A percentile compares a stretch with the other conserved stretches of the same genome.
These are phyloP conservation scores for Trapa bicornis DNA, from an alignment of 345 rosid genomes.

Conservation along the genomic window DNA sequence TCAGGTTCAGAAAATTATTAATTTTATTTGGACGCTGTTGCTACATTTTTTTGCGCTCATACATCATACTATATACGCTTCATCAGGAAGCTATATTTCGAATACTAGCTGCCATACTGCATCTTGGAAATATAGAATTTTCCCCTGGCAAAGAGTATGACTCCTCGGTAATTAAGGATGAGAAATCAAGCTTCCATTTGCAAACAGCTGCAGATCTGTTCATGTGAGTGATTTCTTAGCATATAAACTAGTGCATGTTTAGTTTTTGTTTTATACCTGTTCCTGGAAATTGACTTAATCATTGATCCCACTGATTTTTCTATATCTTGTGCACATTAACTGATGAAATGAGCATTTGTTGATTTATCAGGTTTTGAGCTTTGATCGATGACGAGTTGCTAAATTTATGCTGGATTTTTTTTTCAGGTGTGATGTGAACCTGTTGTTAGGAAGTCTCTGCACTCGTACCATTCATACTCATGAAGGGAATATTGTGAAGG, in stretches of 20 bases:
- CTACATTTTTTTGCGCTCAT: not conserved
- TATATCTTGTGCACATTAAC: not conserved
- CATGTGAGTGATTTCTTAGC: constrained; percentile 35
- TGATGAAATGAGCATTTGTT: not conserved
- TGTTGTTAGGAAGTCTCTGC: constrained; percentile 64
- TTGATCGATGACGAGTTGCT: not conserved
- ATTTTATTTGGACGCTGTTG: not conserved
- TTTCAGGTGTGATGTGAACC: constrained; percentile 71
- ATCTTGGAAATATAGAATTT: constrained; percentile 90
- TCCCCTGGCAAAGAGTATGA: constrained; percentile 93
- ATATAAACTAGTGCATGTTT: not conserved
- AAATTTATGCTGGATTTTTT: constrained; percentile 1
- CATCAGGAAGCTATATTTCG: constrained; percentile 84
- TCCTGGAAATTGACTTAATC: not conserved
- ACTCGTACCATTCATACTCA: constrained; percentile 93
- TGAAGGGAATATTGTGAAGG: constrained; percentile 83
- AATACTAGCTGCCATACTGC: constrained; percentile 88
- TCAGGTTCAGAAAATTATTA: constrained; percentile 38
- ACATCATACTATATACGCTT: not conserved
- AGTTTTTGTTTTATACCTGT: not conserved
- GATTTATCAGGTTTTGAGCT: not conserved
- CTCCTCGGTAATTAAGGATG: constrained; percentile 73
- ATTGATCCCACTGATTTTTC: not conserved
- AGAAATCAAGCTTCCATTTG: constrained; percentile 66
- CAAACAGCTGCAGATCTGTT: constrained; percentile 87